phyloP scores from a whole-genome alignment of 805 yeast genomes.

The Huiozyma sinensis region DNA sequence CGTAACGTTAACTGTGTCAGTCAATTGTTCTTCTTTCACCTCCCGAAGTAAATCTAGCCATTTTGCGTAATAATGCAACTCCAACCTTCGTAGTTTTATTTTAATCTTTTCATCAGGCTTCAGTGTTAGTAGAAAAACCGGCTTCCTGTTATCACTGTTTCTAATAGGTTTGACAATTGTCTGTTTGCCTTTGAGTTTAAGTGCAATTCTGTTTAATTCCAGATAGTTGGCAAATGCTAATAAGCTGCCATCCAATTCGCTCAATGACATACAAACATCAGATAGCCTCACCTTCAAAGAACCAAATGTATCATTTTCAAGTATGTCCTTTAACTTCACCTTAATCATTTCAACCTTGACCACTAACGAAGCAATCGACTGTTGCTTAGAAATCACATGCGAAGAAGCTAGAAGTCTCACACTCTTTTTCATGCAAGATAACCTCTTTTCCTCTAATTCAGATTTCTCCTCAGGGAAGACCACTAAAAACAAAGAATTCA shows the following conservation, averaged over 20 bases:
- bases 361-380: constrained; percentile 9
- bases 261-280: constrained; percentile 8
- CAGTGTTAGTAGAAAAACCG: constrained; percentile 33
- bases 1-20: no score
- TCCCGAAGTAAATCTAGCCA: constrained; percentile 34
- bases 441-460: neutral
- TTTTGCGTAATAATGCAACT: constrained; percentile 47
- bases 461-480: neutral
- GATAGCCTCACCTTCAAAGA: constrained; percentile 4
- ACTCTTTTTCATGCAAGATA: constrained; percentile 13
- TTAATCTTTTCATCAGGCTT: constrained; percentile 25
- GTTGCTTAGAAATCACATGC: constrained; percentile 13
- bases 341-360: constrained; percentile 8
- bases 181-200: constrained; percentile 12
- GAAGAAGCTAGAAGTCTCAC: constrained; percentile 22
- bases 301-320: constrained; percentile 13
- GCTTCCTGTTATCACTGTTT: constrained; percentile 28
- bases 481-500: neutral
- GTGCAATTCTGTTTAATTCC: constrained; percentile 6
- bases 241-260: constrained; percentile 5
- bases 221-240: constrained; percentile 10
- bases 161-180: constrained; percentile 27
- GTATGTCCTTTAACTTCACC: constrained; percentile 5
- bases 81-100: constrained; percentile 37
- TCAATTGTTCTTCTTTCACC: neutral